A percentile compares a stretch with the other conserved stretches of the same genome.
Conservation (phyloP, 805 yeast genomes). For the Candida palmyrensis region DNA sequence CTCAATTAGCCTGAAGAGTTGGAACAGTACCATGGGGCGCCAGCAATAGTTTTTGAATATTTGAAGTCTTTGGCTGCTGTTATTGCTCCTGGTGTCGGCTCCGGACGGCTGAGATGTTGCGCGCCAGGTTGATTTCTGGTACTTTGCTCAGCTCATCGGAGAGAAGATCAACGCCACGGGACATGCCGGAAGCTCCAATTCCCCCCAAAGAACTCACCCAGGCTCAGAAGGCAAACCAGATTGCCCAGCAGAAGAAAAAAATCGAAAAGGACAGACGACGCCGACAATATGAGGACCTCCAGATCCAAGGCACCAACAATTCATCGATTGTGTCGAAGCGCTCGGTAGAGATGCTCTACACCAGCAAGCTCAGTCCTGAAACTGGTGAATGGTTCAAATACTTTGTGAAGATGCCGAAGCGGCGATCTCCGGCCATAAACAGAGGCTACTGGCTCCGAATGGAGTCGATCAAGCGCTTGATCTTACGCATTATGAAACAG, state of each 20-base stretch:
- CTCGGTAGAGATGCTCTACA: constrained; percentile 66
- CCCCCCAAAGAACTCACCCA: not conserved
- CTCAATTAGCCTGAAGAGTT: too few relatives aligned
- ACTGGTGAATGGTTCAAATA: constrained; percentile 50
- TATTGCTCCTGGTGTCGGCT: too few relatives aligned
- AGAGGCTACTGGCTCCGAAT: constrained; percentile 81
- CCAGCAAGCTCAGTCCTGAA: constrained; percentile 26
- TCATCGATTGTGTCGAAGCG: constrained; percentile 80
- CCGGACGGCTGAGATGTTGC: too few relatives aligned
- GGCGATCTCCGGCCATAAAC: constrained; percentile 77
- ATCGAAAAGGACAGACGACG: constrained; percentile 42
- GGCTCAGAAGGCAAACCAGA: constrained; percentile 10
- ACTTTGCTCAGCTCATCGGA: too few relatives aligned
- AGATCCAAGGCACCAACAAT: constrained; percentile 80
- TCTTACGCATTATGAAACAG: constrained; percentile 40
- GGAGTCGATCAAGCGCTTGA: constrained; percentile 55
- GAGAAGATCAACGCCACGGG: too few relatives aligned
- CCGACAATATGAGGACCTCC: constrained; percentile 52
- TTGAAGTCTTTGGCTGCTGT: too few relatives aligned
- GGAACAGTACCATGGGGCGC: too few relatives aligned
- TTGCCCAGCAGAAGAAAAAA: constrained; percentile 23
- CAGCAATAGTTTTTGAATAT: too few relatives aligned
- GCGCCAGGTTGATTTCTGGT: too few relatives aligned
- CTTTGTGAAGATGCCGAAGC: constrained; percentile 60
- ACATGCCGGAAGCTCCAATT: too few relatives aligned